Conservation (phyloP, 495 filamentous ascomycete genomes). For the Trichoderma gamsii region DNA sequence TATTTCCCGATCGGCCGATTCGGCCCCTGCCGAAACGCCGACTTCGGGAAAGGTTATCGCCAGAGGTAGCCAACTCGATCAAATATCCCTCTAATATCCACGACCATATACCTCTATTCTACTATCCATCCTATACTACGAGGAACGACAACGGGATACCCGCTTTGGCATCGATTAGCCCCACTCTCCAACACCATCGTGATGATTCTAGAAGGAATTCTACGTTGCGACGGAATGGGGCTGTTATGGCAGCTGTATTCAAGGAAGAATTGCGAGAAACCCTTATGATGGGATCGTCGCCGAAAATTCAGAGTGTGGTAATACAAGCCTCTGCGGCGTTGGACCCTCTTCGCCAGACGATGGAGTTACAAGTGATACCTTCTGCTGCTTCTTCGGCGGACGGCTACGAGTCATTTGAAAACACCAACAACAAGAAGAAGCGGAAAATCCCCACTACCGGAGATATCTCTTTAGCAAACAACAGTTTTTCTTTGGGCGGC, state of each 20-base stretch:
- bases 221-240: slow-evolving; percentile 16
- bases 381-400: slow-evolving; percentile 59
- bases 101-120: slow-evolving; percentile 64
- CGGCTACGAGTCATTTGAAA: slow-evolving; percentile 95
- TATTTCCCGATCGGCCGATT: slow-evolving; percentile 85
- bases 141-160: slow-evolving; percentile 29
- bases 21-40: slow-evolving; percentile 85
- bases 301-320: not conserved
- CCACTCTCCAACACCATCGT: slow-evolving; percentile 23
- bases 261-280: not conserved
- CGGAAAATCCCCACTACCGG: slow-evolving; percentile 92
- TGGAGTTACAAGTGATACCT: slow-evolving; percentile 19
- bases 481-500: slow-evolving; percentile 47
- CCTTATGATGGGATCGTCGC: not conserved
- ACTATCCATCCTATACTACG: slow-evolving; percentile 55
- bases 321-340: not conserved
- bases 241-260: not conserved
- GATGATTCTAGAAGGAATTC: slow-evolving; percentile 23
- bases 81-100: slow-evolving; percentile 69
- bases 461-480: slow-evolving; percentile 45
- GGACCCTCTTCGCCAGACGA: slow-evolving; percentile 3
- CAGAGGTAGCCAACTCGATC: slow-evolving; percentile 76
- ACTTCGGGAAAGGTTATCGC: slow-evolving; percentile 75
- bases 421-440: slow-evolving; percentile 99
- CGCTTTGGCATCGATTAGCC: slow-evolving; percentile 19